Evolutionary conservation across 805 yeast genomes (phyloP).

Genomic region (Yamadazyma insecticola): DNA sequence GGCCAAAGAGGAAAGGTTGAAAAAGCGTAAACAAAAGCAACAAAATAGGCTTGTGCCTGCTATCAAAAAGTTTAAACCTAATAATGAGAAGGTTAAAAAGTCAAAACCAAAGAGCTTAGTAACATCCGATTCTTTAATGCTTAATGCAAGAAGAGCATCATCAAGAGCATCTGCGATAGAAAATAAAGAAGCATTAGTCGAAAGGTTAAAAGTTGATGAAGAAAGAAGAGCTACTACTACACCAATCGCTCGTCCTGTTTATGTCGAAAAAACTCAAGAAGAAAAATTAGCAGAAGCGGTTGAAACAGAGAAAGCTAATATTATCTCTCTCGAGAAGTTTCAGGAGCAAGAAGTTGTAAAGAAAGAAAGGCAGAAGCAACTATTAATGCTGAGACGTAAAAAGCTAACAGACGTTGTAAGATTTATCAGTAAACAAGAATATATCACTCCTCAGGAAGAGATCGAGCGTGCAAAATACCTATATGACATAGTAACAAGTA

Average conservation of each 20-base stretch:
- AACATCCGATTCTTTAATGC: conserved; percentile 47
- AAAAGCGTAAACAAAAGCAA: conserved; percentile 22
- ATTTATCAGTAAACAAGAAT: conserved; percentile 42
- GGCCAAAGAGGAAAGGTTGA: conserved; percentile 38
- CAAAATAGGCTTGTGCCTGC: conserved; percentile 21
- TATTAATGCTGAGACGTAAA: conserved; percentile 60
- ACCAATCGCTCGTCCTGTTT: conserved; percentile 37
- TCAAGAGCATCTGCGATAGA: conserved; percentile 73
- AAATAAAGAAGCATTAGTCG: conserved; percentile 71
- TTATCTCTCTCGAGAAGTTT: conserved; percentile 67
- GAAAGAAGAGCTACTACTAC: conserved; percentile 47
- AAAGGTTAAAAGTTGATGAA: conserved; percentile 66
- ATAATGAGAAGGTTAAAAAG: conserved; percentile 16
- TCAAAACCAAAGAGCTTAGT: conserved; percentile 28
- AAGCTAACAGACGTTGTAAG: conserved; percentile 59
- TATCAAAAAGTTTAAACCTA: conserved; percentile 27
- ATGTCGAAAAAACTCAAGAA: conserved; percentile 60
- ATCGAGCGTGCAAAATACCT: conserved; percentile 42
- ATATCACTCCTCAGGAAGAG: conserved; percentile 63
- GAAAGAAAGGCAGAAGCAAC: conserved; percentile 70
- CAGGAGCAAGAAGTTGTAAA: conserved; percentile 81
- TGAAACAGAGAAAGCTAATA: conserved; percentile 76
- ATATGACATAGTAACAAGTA: conserved; percentile 25
- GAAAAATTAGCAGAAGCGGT: conserved; percentile 78
- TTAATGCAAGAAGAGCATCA: conserved; percentile 60